Percentiles rank a stretch among this genome's conserved stretches.
Conservation (phyloP, 306 rosid species). For the Rubus idaeus region DNA sequence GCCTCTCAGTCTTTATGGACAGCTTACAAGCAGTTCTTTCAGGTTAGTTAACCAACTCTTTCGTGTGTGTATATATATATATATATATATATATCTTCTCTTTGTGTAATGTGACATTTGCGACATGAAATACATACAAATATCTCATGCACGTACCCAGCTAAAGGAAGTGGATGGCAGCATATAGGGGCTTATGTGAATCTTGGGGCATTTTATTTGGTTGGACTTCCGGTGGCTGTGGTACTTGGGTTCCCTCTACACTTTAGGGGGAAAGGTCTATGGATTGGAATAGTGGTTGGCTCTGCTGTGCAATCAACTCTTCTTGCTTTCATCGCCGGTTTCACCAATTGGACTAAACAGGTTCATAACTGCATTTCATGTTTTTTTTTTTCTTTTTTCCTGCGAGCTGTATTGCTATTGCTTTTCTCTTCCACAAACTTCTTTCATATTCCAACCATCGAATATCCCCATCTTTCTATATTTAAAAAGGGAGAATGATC, state of each 20-base stretch:
- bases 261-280: constrained; percentile 53
- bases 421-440: too few relatives aligned
- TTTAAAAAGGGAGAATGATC: too few relatives aligned
- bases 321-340: constrained; percentile 32
- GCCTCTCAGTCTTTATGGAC: constrained; percentile 42
- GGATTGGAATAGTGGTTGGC: constrained; percentile 48
- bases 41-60: constrained; percentile 23
- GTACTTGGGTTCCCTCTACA: constrained; percentile 36
- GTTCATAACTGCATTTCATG: constrained; percentile 11
- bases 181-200: constrained; percentile 47
- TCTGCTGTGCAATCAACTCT: constrained; percentile 31
- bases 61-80: too few relatives aligned
- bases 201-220: constrained; percentile 52
- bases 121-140: background rate
- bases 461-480: too few relatives aligned
- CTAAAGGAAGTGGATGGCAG: constrained; percentile 60
- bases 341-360: constrained; percentile 58
- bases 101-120: too few relatives aligned
- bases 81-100: too few relatives aligned
- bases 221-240: constrained; percentile 48
- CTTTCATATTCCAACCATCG: too few relatives aligned
- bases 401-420: too few relatives aligned
- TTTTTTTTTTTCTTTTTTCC: too few relatives aligned
- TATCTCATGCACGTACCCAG: constrained; percentile 18
- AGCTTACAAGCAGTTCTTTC: constrained; percentile 36